Conservation (phyloP, 768 basidiomycete species). For the Vararia minispora region DNA sequence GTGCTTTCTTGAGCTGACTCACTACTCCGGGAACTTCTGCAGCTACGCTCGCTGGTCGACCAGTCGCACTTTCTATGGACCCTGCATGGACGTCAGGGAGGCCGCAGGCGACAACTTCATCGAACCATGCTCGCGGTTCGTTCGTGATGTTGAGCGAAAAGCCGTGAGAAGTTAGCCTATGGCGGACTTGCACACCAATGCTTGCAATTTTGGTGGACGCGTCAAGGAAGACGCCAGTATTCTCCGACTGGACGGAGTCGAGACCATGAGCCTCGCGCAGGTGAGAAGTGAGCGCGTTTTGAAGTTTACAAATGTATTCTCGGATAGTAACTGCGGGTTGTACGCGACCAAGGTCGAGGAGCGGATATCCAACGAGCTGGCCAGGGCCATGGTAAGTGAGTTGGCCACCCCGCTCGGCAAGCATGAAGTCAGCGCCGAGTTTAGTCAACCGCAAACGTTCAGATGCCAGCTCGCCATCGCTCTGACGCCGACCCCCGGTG, state of each 20-base stretch:
- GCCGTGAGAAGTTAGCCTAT: conserved; percentile 90
- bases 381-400: conserved; percentile 97
- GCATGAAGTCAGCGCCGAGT: conserved; percentile 82
- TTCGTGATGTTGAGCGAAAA: conserved; percentile 85
- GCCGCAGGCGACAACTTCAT: conserved; percentile 84
- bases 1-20: conserved; percentile 18
- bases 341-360: conserved; percentile 80
- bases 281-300: conserved; percentile 57
- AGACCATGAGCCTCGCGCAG: conserved; percentile 52
- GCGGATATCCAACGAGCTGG: conserved; percentile 91
- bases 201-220: conserved; percentile 80
- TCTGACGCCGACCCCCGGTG: conserved; percentile 87
- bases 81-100: conserved; percentile 73
- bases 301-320: conserved; percentile 79
- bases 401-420: conserved; percentile 80
- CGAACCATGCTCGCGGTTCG: conserved; percentile 80
- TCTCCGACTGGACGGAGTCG: conserved; percentile 46
- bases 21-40: conserved; percentile 41
- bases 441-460: conserved; percentile 57
- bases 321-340: conserved; percentile 60
- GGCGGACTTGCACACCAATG: conserved; percentile 93
- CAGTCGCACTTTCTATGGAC: conserved; percentile 42
- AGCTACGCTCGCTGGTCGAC: conserved; percentile 28
- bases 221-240: conserved; percentile 87
- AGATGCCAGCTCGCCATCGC: conserved; percentile 39